These are phyloP conservation scores for Fusarium sarcochroum DNA, from an alignment of 2,329 filamentous ascomycete species.

Conservation along the genomic window DNA sequence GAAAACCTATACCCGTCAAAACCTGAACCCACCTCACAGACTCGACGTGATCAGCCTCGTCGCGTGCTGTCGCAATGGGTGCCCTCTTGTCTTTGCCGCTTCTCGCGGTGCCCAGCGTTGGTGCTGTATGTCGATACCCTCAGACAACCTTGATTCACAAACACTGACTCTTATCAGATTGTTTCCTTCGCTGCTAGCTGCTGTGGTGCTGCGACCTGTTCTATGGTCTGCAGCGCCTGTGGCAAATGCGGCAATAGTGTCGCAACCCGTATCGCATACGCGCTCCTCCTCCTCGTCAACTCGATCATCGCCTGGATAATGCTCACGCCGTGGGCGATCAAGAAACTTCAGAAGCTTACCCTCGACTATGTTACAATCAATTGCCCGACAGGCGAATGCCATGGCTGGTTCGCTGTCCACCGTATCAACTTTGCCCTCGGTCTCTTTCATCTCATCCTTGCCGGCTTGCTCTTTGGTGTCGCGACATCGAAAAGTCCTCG, in stretches of 20 bases:
- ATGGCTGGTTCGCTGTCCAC: conserved; percentile 96
- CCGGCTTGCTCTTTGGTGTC: conserved; percentile 87
- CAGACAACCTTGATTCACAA: background rate
- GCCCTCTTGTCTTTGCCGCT: conserved; percentile 91
- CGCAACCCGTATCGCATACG: conserved; percentile 96
- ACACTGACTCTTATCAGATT: conserved; percentile 65
- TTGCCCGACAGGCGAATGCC: conserved; percentile 90
- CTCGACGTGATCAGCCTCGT: conserved; percentile 4
- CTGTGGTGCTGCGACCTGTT: conserved; percentile 96
- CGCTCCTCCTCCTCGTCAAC: conserved; percentile 94
- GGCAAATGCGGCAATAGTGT: conserved; percentile 98
- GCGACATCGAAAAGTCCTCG: conserved; percentile 88
- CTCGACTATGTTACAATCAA: conserved; percentile 97
- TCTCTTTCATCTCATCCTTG: conserved; percentile 91
- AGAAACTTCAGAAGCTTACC: conserved; percentile 92
- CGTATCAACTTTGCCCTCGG: conserved; percentile 98
- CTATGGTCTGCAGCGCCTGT: conserved; percentile 93
- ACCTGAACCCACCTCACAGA: background rate
- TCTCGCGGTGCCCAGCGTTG: conserved; percentile 86
- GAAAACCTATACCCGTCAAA: background rate
- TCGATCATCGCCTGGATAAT: conserved; percentile 98
- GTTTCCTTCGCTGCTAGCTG: conserved; percentile 88
- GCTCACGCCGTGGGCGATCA: conserved; percentile 98
- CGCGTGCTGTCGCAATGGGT: conserved; percentile 74
- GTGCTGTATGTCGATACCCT: conserved; percentile 75